Percentiles rank a stretch among this genome's conserved stretches.
Evolutionary conservation across 352 stramenopile genomes (phyloP).

Genomic region (Plasmopara muralis): DNA sequence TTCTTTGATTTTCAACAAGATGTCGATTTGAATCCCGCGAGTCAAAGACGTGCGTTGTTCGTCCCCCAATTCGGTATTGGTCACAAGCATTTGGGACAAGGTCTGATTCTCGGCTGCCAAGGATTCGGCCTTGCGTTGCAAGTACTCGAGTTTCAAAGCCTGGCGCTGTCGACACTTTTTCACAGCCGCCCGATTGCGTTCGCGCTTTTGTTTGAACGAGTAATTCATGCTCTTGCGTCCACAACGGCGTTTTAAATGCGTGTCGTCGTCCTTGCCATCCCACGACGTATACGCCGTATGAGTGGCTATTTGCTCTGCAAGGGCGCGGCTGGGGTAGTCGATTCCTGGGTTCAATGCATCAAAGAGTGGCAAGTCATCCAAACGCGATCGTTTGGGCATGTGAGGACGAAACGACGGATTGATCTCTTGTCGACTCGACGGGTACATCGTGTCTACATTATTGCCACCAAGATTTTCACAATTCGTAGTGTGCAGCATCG

Average conservation of each 20-base stretch:
- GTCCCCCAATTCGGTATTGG: conserved; percentile 55
- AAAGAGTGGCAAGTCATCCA: conserved; percentile 1
- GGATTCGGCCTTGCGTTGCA: conserved; percentile 64
- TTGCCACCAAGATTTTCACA: conserved; percentile 6
- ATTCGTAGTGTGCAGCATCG: conserved; percentile 2
- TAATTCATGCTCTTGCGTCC: conserved; percentile 86
- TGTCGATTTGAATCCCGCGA: conserved; percentile 82
- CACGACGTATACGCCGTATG: background rate
- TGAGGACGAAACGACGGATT: conserved; percentile 6
- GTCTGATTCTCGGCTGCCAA: conserved; percentile 60
- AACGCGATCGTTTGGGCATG: conserved; percentile 12
- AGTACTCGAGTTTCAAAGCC: conserved; percentile 73
- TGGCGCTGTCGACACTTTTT: conserved; percentile 81
- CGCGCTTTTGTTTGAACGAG: conserved; percentile 74
- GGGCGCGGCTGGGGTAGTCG: no score
- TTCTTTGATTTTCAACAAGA: conserved; percentile 83
- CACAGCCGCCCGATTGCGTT: conserved; percentile 76
- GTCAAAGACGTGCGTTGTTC: conserved; percentile 56
- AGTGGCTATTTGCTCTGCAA: background rate
- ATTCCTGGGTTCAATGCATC: conserved; percentile 1
- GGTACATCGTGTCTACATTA: background rate
- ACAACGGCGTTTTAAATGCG: conserved; percentile 55
- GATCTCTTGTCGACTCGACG: background rate
- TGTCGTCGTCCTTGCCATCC: conserved; percentile 8
- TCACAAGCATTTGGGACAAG: conserved; percentile 68